Percentiles rank a stretch among this genome's conserved stretches.
These are phyloP conservation scores for Yamadazyma spencermartinsiae DNA, from an alignment of 1,139 yeast genomes.

Conservation along the genomic window DNA sequence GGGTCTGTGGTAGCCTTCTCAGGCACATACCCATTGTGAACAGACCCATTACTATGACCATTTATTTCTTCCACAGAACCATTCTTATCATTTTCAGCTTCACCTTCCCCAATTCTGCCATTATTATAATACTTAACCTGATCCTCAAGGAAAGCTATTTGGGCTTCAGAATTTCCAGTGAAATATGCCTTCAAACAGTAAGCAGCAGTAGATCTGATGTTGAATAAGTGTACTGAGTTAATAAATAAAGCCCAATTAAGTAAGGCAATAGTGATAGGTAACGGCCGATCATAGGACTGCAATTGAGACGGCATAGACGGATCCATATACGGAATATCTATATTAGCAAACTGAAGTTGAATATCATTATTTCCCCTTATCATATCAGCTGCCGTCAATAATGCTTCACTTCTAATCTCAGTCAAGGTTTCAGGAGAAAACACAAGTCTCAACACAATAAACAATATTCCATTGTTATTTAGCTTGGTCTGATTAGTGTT, in stretches of 20 bases:
- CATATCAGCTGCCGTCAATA: constrained; percentile 75
- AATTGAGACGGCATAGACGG: constrained; percentile 64
- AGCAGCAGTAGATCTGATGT: constrained; percentile 72
- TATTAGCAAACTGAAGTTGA: constrained; percentile 69
- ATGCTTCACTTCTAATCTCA: constrained; percentile 62
- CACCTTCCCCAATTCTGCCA: constrained; percentile 3
- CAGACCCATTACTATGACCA: no score
- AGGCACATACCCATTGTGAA: background rate
- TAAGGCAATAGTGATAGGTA: constrained; percentile 75
- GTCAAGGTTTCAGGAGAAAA: constrained; percentile 66
- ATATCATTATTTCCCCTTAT: constrained; percentile 62
- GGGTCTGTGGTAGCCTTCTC: no score
- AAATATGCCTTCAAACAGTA: constrained; percentile 69
- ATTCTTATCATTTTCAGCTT: background rate
- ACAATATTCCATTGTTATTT: constrained; percentile 62
- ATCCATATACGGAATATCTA: constrained; percentile 91
- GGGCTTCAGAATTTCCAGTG: constrained; percentile 62
- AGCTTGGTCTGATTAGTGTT: constrained; percentile 60
- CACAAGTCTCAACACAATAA: constrained; percentile 65
- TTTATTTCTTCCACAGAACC: background rate
- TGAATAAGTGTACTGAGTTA: constrained; percentile 83
- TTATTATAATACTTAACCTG: constrained; percentile 53
- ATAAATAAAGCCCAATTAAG: constrained; percentile 78
- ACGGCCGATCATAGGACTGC: constrained; percentile 30
- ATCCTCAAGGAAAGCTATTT: constrained; percentile 58